These are phyloP conservation scores for Neospermospora avenae DNA, from an alignment of 2,329 filamentous ascomycete genomes.

Conservation along the genomic window DNA sequence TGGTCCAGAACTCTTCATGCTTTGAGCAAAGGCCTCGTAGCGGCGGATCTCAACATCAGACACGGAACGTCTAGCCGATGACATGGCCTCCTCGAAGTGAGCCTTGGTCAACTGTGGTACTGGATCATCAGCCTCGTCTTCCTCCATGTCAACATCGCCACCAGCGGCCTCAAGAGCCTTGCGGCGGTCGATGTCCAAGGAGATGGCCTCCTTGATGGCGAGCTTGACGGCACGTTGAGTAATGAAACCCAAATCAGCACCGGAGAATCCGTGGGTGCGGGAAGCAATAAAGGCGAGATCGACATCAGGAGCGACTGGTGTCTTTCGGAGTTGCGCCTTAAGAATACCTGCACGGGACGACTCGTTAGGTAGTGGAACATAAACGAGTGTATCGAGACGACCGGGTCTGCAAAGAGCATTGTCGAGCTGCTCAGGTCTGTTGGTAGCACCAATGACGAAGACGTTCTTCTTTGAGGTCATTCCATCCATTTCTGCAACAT, in stretches of 20 bases:
- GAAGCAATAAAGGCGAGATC: conserved; percentile 88
- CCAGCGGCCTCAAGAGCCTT: conserved; percentile 87
- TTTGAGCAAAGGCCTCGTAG: conserved; percentile 97
- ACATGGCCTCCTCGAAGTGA: conserved; percentile 99
- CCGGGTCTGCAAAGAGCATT: conserved; percentile 96
- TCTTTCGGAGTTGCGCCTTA: conserved; percentile 96
- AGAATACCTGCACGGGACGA: conserved; percentile 85
- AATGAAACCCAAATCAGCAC: conserved; percentile 98
- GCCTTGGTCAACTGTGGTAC: conserved; percentile 94
- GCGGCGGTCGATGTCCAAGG: conserved; percentile 79
- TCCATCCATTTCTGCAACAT: conserved; percentile 81
- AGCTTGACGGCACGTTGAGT: conserved; percentile 99
- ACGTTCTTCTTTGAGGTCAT: conserved; percentile 99
- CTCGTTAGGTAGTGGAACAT: conserved; percentile 95
- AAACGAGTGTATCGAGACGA: conserved; percentile 97
- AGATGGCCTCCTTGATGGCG: conserved; percentile 96
- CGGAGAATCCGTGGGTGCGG: conserved; percentile 98
- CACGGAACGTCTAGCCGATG: conserved; percentile 87
- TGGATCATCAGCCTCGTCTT: conserved; percentile 80
- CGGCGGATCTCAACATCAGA: conserved; percentile 95
- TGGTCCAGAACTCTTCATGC: conserved; percentile 97
- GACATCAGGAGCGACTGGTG: conserved; percentile 82
- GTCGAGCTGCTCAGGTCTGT: conserved; percentile 97
- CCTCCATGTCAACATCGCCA: conserved; percentile 78
- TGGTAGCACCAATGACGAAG: conserved; percentile 98